A percentile compares a stretch with the other conserved stretches of the same genome.
These are phyloP conservation scores for Pneumocystis carinii DNA, from an alignment of 1,139 yeast genomes.

Conservation along the genomic window DNA sequence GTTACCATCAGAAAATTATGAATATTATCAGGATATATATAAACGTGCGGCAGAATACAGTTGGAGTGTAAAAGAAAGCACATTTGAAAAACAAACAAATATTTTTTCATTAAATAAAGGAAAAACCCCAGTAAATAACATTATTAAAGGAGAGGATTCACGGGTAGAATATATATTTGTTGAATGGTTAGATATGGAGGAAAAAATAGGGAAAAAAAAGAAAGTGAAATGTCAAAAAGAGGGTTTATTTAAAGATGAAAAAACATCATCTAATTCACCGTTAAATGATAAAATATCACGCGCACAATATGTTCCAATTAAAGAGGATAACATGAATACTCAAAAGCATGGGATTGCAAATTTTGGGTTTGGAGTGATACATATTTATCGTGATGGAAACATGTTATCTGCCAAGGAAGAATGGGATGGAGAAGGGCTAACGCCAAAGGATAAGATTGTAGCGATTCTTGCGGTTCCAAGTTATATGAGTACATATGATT, in stretches of 20 bases:
- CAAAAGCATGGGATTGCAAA: not conserved
- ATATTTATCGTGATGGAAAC: conserved; percentile 2
- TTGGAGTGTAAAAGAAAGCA: not conserved
- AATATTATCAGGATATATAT: not conserved
- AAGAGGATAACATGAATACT: not conserved
- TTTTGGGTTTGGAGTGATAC: conserved; percentile 7
- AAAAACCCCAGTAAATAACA: not conserved
- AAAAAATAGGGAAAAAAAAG: not conserved
- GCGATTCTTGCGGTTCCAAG: conserved; percentile 77
- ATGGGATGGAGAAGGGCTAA: not conserved
- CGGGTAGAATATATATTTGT: not conserved
- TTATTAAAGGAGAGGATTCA: not conserved
- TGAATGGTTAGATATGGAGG: not conserved
- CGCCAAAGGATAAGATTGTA: conserved; percentile 43
- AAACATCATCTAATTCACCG: not conserved
- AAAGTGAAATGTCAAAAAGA: not conserved
- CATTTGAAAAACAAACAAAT: not conserved
- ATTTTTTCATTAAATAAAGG: not conserved
- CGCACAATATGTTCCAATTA: not conserved
- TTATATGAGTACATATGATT: conserved; percentile 72
- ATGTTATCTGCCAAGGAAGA: not conserved
- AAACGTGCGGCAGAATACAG: not conserved
- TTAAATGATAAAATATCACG: not conserved
- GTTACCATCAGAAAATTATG: not conserved
- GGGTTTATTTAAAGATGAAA: not conserved